These are phyloP conservation scores for Viola odorata DNA, from an alignment of 345 rosid genomes.

Conservation along the genomic window DNA sequence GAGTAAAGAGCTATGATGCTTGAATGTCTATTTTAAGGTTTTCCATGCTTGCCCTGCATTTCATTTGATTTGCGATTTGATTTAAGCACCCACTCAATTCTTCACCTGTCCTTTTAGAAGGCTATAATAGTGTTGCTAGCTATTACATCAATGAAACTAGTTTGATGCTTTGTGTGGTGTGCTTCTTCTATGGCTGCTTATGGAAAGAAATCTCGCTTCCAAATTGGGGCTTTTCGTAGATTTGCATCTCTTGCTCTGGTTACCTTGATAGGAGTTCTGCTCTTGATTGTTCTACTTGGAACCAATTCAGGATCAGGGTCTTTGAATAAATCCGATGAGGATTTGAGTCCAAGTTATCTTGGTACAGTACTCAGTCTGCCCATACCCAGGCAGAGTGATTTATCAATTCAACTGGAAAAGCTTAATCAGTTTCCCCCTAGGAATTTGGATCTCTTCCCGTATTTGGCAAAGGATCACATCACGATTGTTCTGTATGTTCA, in stretches of 20 bases:
- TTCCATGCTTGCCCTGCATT: slow-evolving; percentile 17
- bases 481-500: slow-evolving; percentile 84
- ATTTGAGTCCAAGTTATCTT: slow-evolving; percentile 16
- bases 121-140: neutral
- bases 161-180: slow-evolving; percentile 15
- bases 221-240: slow-evolving; percentile 47
- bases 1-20: neutral
- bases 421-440: slow-evolving; percentile 61
- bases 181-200: slow-evolving; percentile 43
- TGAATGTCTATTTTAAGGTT: slow-evolving; percentile 23
- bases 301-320: slow-evolving; percentile 32
- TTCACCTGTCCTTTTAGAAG: slow-evolving; percentile 5
- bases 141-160: neutral
- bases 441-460: slow-evolving; percentile 61
- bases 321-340: slow-evolving; percentile 25
- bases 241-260: slow-evolving; percentile 35
- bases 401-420: slow-evolving; percentile 57
- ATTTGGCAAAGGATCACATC: slow-evolving; percentile 58
- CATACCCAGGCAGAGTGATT: slow-evolving; percentile 49
- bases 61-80: slow-evolving; percentile 6
- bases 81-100: slow-evolving; percentile 13
- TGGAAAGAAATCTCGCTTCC: slow-evolving; percentile 56
- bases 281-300: slow-evolving; percentile 46
- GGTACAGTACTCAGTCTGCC: slow-evolving; percentile 42
- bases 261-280: slow-evolving; percentile 45